These are phyloP conservation scores for Neurospora sp. DNA, from an alignment of 495 filamentous ascomycete species.

Conservation along the genomic window DNA sequence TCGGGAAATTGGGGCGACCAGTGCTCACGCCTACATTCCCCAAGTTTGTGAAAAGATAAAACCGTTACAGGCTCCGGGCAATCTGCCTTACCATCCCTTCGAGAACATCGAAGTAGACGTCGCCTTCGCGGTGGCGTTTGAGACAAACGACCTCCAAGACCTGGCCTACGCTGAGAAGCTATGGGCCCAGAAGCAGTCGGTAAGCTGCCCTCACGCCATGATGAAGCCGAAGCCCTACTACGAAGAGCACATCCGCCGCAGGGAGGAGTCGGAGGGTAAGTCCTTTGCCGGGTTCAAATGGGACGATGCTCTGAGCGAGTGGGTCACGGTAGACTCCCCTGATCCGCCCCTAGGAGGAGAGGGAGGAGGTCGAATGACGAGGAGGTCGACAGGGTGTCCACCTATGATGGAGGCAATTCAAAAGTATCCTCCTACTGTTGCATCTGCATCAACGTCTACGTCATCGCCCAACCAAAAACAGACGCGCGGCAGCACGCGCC, in stretches of 20 bases:
- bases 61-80: constrained; percentile 8
- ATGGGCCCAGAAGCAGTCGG: background rate
- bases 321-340: constrained; percentile 32
- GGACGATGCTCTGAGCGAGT: constrained; percentile 47
- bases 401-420: background rate
- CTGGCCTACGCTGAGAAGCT: constrained; percentile 33
- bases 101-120: constrained; percentile 16
- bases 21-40: constrained; percentile 8
- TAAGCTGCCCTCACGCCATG: background rate
- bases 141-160: constrained; percentile 32
- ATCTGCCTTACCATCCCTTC: constrained; percentile 4
- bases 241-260: background rate
- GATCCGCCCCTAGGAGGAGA: background rate
- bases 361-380: background rate
- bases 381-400: background rate
- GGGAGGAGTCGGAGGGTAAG: background rate
- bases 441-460: background rate
- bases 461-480: background rate
- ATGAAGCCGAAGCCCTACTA: background rate
- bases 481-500: background rate
- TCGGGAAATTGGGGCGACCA: constrained; percentile 5
- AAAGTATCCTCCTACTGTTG: background rate
- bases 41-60: constrained; percentile 18
- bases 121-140: constrained; percentile 32
- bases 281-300: constrained; percentile 32